Base-by-base conservation (phyloP, 2,329 filamentous ascomycete species). In the Amauroascus verrucosus region DNA sequence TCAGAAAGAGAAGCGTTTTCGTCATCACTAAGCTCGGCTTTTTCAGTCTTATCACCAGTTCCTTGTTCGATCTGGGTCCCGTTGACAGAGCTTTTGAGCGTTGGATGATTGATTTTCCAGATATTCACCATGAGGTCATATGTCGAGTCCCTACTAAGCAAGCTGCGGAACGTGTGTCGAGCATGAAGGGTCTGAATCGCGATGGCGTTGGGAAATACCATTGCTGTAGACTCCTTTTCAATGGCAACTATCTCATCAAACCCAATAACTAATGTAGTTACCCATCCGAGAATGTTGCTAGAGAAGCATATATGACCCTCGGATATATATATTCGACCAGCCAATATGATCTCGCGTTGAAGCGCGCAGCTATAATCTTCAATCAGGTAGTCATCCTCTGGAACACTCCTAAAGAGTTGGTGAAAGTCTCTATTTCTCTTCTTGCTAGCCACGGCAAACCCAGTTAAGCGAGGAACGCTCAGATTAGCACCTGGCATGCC, bases 291-390 rank as follows among this genome's bases (percentile, higher is more conserved):
- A 60, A 98, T 98, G 66, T 98, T 98, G 75, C 93, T 97, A 64
- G 90, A 96, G 71, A 98, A 98, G 74, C 93, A 98, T 45, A 98
- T 82, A 66, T 98, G 91, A 9, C 91, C 90, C 71, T 98, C 93
- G 0, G 93, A 97, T 40, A 98, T 88, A 64, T 98, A 98, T 13
- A 98, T 78, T 38, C 93, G 81, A 5, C 93, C 93, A 61, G 96
- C 93, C 6, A 95, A 82, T 33, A 98, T 79, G 56, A 98, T 98
- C 65, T 98, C 94, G 60, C 90, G 83, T 69, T 98, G 93, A 55
- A 98, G 70, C 3, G 93, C 93, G 67, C 93, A 96, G 68, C 93
- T 96, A 69, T 97, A 98, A 68, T 98, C 93, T 66, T 98, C 93
- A 59, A 98, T 97, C 24, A 98, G 77, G 65, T 95, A 96, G 68